Evolutionary conservation across 768 basidiomycete genomes (phyloP).

Genomic region (Russula sp.): DNA sequence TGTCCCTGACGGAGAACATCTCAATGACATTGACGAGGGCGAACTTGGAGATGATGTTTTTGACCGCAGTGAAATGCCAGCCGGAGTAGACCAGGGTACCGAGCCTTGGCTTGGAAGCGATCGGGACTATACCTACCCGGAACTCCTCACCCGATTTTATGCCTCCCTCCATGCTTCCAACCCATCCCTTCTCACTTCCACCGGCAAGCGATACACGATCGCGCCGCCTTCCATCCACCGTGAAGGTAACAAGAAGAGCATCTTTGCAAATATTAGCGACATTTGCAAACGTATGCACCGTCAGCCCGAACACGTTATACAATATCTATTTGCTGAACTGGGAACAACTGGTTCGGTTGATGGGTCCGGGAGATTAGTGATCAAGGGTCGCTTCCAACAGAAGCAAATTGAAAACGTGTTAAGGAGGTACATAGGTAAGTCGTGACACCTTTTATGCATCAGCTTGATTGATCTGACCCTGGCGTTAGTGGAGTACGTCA

Average conservation of each 20-base stretch:
- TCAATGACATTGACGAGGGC: slow-evolving; percentile 65
- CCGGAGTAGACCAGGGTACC: slow-evolving; percentile 62
- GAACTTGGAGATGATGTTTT: slow-evolving; percentile 91
- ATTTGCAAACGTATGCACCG: slow-evolving; percentile 99
- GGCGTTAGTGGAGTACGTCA: slow-evolving; percentile 86
- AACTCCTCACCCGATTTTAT: slow-evolving; percentile 95
- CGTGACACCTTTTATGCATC: slow-evolving; percentile 2
- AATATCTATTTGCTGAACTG: slow-evolving; percentile 96
- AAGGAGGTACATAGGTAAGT: slow-evolving; percentile 89
- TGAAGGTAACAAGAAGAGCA: slow-evolving; percentile 96
- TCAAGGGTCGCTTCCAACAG: slow-evolving; percentile 97
- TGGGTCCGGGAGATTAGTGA: slow-evolving; percentile 84
- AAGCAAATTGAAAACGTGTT: slow-evolving; percentile 98
- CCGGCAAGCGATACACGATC: slow-evolving; percentile 93
- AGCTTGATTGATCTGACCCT: neutral
- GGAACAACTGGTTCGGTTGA: slow-evolving; percentile 97
- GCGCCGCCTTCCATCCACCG: slow-evolving; percentile 90
- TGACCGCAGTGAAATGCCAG: slow-evolving; percentile 40
- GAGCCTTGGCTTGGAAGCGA: slow-evolving; percentile 91
- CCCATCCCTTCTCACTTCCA: slow-evolving; percentile 76
- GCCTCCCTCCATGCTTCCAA: slow-evolving; percentile 87
- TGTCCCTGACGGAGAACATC: slow-evolving; percentile 54
- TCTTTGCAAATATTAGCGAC: slow-evolving; percentile 94
- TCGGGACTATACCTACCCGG: slow-evolving; percentile 92
- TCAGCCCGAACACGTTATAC: slow-evolving; percentile 94